phyloP scores from a whole-genome alignment of 192 early-diverging fungal genomes.

The Coemansia erecta region DNA sequence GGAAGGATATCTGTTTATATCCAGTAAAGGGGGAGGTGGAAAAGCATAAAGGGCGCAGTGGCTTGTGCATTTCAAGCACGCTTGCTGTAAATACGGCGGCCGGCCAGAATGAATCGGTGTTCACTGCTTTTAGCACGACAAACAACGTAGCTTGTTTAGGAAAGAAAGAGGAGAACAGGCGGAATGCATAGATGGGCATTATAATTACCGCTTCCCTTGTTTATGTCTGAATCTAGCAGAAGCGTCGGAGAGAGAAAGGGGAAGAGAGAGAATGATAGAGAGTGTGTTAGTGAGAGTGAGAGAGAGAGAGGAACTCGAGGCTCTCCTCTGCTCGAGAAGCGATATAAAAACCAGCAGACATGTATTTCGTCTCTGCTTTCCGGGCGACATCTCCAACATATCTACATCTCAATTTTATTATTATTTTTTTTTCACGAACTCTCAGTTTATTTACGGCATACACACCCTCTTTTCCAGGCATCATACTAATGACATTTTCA shows the following conservation, averaged over 20 bases:
- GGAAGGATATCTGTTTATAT: neutral
- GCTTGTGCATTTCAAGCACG: neutral
- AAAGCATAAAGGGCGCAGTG: neutral
- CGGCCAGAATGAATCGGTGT: too few relatives aligned
- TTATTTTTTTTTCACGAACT: slow-evolving; percentile 3
- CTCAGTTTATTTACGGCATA: neutral
- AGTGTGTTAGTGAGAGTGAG: neutral
- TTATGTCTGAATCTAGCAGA: too few relatives aligned
- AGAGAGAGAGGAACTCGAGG: neutral
- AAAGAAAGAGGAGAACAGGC: neutral
- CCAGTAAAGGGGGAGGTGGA: neutral
- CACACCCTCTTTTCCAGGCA: neutral
- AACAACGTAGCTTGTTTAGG: neutral
- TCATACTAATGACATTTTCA: slow-evolving; percentile 18
- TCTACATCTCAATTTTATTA: neutral
- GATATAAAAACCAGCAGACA: neutral
- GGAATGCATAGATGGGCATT: too few relatives aligned
- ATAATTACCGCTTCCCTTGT: too few relatives aligned
- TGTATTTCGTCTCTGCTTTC: too few relatives aligned
- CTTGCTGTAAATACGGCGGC: too few relatives aligned
- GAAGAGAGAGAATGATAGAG: too few relatives aligned
- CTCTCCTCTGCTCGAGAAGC: neutral
- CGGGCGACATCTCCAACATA: too few relatives aligned
- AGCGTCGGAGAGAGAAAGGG: too few relatives aligned
- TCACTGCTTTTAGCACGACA: neutral